These are phyloP conservation scores for Cladosporium oxysporum DNA, from an alignment of 2,329 filamentous ascomycete species.

Conservation along the genomic window DNA sequence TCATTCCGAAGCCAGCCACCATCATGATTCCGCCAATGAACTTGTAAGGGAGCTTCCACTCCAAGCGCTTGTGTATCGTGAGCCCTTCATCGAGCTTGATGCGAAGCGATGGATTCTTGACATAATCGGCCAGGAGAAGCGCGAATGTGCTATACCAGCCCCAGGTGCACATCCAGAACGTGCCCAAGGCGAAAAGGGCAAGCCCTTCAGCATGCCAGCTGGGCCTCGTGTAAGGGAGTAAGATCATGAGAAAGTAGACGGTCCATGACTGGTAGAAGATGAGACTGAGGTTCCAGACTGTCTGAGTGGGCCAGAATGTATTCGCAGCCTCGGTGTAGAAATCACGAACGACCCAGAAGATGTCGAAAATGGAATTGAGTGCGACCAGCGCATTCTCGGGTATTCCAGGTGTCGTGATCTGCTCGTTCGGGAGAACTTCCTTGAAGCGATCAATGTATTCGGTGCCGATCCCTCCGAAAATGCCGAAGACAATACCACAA, in stretches of 20 bases:
- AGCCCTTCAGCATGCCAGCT: constrained; percentile 44
- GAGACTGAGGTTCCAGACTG: constrained; percentile 49
- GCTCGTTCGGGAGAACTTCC: constrained; percentile 40
- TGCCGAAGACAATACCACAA: constrained; percentile 42
- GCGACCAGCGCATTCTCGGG: constrained; percentile 45
- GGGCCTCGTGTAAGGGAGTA: constrained; percentile 46
- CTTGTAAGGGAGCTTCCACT: constrained; percentile 25
- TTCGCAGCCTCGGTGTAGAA: constrained; percentile 45
- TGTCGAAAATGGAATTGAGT: constrained; percentile 50
- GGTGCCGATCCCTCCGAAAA: constrained; percentile 38
- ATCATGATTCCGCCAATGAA: constrained; percentile 22
- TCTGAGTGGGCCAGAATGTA: constrained; percentile 47
- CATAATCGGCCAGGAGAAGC: constrained; percentile 31
- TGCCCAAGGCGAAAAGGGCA: constrained; percentile 31
- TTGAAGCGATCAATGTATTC: constrained; percentile 44
- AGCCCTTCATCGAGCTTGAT: constrained; percentile 27
- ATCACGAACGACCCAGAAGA: constrained; percentile 48
- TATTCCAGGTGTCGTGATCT: constrained; percentile 35
- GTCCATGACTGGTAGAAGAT: constrained; percentile 52
- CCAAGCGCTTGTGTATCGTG: constrained; percentile 25
- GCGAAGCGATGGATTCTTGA: constrained; percentile 26
- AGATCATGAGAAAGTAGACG: constrained; percentile 51
- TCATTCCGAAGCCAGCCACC: constrained; percentile 29
- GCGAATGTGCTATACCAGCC: constrained; percentile 35
- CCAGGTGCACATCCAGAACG: constrained; percentile 36